These are phyloP conservation scores for Entomortierella chlamydospora DNA, from an alignment of 192 early-diverging fungal genomes.

Conservation along the genomic window DNA sequence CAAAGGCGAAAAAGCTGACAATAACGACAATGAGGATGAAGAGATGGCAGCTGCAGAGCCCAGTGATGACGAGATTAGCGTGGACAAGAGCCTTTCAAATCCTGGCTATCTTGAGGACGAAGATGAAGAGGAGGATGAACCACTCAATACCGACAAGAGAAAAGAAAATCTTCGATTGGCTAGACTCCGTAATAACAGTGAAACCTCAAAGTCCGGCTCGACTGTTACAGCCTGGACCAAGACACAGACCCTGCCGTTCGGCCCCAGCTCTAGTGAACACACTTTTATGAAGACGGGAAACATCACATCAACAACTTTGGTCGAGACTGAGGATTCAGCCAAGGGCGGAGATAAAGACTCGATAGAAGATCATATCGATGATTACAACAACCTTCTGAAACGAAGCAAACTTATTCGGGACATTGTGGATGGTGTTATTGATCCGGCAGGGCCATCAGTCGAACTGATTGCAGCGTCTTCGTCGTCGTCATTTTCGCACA, in stretches of 20 bases:
- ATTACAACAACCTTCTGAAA: slow-evolving; percentile 28
- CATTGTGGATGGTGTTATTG: slow-evolving; percentile 38
- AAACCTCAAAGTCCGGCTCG: background rate
- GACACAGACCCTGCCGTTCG: slow-evolving; percentile 29
- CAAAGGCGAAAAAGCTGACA: background rate
- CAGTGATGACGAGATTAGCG: background rate
- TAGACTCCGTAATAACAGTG: background rate
- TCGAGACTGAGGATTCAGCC: background rate
- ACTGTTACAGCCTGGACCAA: background rate
- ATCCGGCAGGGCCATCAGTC: background rate
- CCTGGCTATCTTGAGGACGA: background rate
- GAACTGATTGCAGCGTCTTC: background rate
- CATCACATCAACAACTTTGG: background rate
- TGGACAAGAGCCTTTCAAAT: background rate
- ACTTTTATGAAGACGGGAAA: background rate
- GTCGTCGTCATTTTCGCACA: background rate
- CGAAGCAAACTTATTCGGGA: slow-evolving; percentile 33
- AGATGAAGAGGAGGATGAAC: slow-evolving; percentile 29
- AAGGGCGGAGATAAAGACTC: background rate
- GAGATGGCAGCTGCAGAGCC: slow-evolving; percentile 2
- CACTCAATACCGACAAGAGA: slow-evolving; percentile 30
- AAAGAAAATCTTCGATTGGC: slow-evolving; percentile 15
- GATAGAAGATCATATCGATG: slow-evolving; percentile 11
- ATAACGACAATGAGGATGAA: background rate
- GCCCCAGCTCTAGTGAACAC: background rate